Percentiles rank a stretch among this genome's conserved stretches.
phyloP scores from a whole-genome alignment of 495 filamentous ascomycete genomes.

The Daldinia vernicosa region DNA sequence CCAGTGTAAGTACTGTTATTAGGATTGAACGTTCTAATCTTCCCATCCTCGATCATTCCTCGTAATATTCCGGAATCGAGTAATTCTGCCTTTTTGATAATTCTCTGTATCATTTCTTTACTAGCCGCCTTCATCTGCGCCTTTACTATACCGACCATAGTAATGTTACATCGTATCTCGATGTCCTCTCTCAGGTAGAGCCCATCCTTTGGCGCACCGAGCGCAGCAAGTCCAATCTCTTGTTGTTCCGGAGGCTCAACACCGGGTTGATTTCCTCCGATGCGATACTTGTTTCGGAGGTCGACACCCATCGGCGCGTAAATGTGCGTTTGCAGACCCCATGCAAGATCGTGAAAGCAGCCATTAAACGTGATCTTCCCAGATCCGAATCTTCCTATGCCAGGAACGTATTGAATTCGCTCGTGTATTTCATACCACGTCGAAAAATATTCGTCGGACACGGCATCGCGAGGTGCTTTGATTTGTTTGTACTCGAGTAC shows the following conservation, averaged over 20 bases:
- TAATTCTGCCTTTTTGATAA: constrained; percentile 72
- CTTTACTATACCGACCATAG: constrained; percentile 73
- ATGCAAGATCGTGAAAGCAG: constrained; percentile 75
- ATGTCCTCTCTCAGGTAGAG: constrained; percentile 80
- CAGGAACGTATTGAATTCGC: constrained; percentile 71
- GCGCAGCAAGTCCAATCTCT: constrained; percentile 63
- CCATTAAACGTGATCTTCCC: constrained; percentile 76
- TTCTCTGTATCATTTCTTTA: constrained; percentile 68
- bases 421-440: constrained; percentile 75
- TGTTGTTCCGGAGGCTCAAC: constrained; percentile 64
- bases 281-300: constrained; percentile 61
- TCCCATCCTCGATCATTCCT: constrained; percentile 61
- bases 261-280: constrained; percentile 69
- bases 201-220: constrained; percentile 66
- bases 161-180: constrained; percentile 75
- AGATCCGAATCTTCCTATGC: constrained; percentile 65
- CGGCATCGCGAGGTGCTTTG: constrained; percentile 69
- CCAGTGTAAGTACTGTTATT: constrained; percentile 50
- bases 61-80: constrained; percentile 58
- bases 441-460: constrained; percentile 73
- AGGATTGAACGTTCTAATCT: constrained; percentile 60
- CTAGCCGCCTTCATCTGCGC: constrained; percentile 72
- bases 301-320: constrained; percentile 70
- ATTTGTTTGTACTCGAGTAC: constrained; percentile 71
- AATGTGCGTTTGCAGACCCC: constrained; percentile 77